These are phyloP conservation scores for Pichia cactophila DNA, from an alignment of 1,139 yeast genomes.

Conservation along the genomic window DNA sequence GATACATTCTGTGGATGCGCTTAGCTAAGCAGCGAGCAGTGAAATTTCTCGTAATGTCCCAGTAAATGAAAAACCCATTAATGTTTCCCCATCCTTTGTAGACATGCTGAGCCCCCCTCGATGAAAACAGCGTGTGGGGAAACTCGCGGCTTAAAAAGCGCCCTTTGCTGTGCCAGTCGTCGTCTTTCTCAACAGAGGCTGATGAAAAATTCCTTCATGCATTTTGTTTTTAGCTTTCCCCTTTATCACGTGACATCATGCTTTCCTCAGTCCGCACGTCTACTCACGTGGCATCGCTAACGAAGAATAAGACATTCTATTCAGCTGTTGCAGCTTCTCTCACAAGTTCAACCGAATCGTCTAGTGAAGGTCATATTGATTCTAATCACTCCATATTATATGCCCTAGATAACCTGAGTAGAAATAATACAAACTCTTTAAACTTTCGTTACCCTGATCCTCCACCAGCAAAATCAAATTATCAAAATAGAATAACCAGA, in stretches of 20 bases:
- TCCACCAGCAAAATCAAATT: conserved; percentile 12
- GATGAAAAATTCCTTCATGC: neutral
- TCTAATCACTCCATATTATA: neutral
- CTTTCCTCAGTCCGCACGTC: neutral
- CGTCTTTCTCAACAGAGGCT: no score
- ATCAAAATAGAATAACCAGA: conserved; percentile 13
- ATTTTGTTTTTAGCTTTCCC: neutral
- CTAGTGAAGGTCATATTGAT: neutral
- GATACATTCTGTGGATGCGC: no score
- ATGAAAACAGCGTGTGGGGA: conserved; percentile 6
- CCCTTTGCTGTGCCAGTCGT: no score
- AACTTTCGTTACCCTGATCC: conserved; percentile 1
- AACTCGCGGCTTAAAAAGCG: neutral
- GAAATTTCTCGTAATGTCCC: no score
- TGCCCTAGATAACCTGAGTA: neutral
- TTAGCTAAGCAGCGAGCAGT: no score
- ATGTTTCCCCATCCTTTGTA: neutral
- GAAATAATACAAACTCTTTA: neutral
- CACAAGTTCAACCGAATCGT: neutral
- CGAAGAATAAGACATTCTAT: neutral
- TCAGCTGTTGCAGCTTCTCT: neutral
- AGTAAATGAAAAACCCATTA: no score
- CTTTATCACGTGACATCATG: neutral
- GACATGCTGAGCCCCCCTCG: neutral
- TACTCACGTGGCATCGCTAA: neutral